Evolutionary conservation across 2,329 filamentous ascomycete species (phyloP), one percentile per base, ranked within the genome.

Genomic region (Elsinoe necatrix): DNA sequence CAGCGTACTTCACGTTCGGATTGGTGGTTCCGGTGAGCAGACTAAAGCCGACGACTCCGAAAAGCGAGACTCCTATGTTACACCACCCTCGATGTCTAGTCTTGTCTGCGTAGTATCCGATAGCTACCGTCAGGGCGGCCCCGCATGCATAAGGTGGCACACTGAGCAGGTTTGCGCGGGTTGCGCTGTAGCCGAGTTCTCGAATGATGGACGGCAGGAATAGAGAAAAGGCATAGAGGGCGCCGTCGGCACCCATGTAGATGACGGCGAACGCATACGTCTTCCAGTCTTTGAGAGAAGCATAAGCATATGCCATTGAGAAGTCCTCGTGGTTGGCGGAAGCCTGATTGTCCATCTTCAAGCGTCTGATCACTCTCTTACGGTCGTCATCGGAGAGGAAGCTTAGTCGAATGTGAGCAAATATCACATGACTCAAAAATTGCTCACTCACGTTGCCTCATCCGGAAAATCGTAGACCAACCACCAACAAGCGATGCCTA

Each of bases 391-490:
- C 76, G 0, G 80, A 80, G 6, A 95, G 77, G 67, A 95, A 95
- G 1, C 52, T 55, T 16, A 14, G 34, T 8, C 20, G 9, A 14
- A 29, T 11, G 25, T 56, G 14, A 47, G 54, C 68, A 81, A 9
- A 7, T 14, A 21, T 35, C 18, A 18, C 27, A 27, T 14, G 31
- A 5, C 16, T 12, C n/a, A 14, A n/a, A n/a, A n/a, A n/a, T n/a
- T n/a, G n/a, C n/a, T 21, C 21, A 34, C 59, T 63, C n/a, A 65
- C 65, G 50, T 60, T 20, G 87, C 88, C 57, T 87, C 78, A 60
- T 86, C 84, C 0, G 89, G 89, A 66, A 90, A 95, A 67, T 95
- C 87, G 61, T 89, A 82, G 1, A 95, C 86, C 73, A 87, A 81
- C 83, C 84, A 91, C 71, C 86, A 90, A 1, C 82, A 86, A 0